Conservation (phyloP, 2,329 filamentous ascomycete genomes). For the Sporothrix luriei region DNA sequence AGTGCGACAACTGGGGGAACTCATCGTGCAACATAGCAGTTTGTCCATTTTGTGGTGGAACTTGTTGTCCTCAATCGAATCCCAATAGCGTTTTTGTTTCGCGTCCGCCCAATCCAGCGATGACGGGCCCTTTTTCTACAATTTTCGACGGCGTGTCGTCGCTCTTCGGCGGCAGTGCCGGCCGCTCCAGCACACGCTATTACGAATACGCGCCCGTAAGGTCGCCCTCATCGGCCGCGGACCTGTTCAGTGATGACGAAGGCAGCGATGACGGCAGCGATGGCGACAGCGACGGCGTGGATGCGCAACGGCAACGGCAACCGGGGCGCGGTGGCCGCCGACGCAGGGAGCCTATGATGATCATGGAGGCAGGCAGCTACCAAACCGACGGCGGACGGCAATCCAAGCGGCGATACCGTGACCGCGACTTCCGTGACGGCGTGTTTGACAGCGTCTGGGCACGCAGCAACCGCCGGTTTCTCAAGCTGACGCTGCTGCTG, state of each 20-base stretch:
- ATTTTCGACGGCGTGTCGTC: slow-evolving; percentile 27
- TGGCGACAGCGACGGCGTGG: slow-evolving; percentile 4
- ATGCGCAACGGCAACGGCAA: not conserved
- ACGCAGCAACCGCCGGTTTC: slow-evolving; percentile 33
- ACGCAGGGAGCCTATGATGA: slow-evolving; percentile 23
- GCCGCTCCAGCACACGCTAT: slow-evolving; percentile 1
- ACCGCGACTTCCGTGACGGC: slow-evolving; percentile 24
- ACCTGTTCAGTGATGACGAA: slow-evolving; percentile 16
- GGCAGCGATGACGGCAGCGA: slow-evolving; percentile 16
- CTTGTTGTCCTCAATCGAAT: not conserved
- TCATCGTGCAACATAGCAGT: not conserved
- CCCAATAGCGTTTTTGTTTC: not conserved
- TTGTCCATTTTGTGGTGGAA: too few relatives aligned
- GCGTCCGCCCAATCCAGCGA: not conserved
- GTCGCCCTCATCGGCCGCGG: slow-evolving; percentile 15
- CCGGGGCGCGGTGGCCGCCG: not conserved
- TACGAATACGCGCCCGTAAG: slow-evolving; percentile 20
- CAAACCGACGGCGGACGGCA: not conserved
- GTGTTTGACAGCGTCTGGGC: slow-evolving; percentile 31
- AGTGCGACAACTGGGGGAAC: not conserved
- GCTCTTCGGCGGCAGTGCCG: slow-evolving; percentile 12
- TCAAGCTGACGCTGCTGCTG: slow-evolving; percentile 37
- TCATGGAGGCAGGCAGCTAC: slow-evolving; percentile 15
- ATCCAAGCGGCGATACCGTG: not conserved
- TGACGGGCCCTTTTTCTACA: not conserved